Percentiles rank a stretch among this genome's conserved stretches.
Conservation (phyloP, 164 flowering plant genomes). For the Vitis cinerea region DNA sequence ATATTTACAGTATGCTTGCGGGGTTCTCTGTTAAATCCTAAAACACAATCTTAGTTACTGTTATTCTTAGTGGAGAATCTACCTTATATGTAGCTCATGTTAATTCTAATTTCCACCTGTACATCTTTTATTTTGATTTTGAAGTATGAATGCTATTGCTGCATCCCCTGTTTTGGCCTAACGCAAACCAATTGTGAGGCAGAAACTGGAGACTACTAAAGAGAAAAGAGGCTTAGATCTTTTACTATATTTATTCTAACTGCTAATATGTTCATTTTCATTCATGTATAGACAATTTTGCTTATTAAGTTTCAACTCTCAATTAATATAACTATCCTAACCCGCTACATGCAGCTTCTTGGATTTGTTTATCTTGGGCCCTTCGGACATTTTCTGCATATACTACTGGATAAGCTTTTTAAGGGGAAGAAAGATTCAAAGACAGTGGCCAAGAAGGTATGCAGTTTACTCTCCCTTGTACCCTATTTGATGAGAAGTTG, state of each 20-base stretch:
- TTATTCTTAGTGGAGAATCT: too few relatives aligned
- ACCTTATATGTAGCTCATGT: too few relatives aligned
- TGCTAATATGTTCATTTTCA: not conserved
- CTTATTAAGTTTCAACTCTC: not conserved
- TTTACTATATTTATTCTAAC: not conserved
- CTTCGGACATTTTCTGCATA: constrained; percentile 79
- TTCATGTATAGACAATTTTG: not conserved
- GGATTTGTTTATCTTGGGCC: constrained; percentile 92
- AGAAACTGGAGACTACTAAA: not conserved
- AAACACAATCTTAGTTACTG: not conserved
- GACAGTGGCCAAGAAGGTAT: constrained; percentile 92
- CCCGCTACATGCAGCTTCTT: constrained; percentile 51
- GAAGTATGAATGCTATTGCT: too few relatives aligned
- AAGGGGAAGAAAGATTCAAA: constrained; percentile 80
- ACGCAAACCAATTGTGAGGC: not conserved
- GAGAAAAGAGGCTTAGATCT: not conserved
- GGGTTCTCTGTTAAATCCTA: not conserved
- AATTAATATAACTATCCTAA: not conserved
- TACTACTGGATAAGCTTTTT: constrained; percentile 72
- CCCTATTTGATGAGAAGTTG: not conserved
- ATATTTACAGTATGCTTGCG: not conserved
- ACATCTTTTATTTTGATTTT: too few relatives aligned
- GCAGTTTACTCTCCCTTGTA: not conserved
- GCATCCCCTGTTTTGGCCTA: not conserved
- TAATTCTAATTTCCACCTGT: too few relatives aligned